phyloP scores from a whole-genome alignment of 106 monocot genomes.

The Dactylorhiza incarnata region DNA sequence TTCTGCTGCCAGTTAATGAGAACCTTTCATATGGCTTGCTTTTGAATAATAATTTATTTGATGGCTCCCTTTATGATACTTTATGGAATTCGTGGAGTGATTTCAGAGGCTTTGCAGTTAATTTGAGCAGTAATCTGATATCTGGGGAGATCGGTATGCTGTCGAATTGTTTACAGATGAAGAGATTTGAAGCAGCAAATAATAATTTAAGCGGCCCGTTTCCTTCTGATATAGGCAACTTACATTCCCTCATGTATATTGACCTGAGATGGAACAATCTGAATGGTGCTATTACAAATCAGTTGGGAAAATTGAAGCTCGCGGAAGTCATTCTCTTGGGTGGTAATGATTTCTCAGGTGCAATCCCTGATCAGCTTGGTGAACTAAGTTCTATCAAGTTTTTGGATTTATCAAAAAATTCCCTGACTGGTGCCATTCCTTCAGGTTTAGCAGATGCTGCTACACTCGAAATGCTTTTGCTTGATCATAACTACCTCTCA shows the following conservation, averaged over 20 bases:
- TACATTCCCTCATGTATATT: slow-evolving; percentile 20
- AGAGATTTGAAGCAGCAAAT: slow-evolving; percentile 36
- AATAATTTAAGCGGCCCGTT: slow-evolving; percentile 31
- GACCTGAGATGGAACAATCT: slow-evolving; percentile 34
- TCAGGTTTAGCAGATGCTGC: slow-evolving; percentile 23
- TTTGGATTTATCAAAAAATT: slow-evolving; percentile 50
- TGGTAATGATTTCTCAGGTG: slow-evolving; percentile 30
- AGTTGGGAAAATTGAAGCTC: slow-evolving; percentile 20
- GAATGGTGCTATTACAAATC: slow-evolving; percentile 23
- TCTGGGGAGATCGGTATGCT: slow-evolving; percentile 23
- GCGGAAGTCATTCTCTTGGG: slow-evolving; percentile 22
- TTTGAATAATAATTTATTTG: slow-evolving; percentile 42
- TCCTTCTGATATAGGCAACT: slow-evolving; percentile 20
- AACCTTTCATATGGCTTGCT: slow-evolving; percentile 36
- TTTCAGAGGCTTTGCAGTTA: slow-evolving; percentile 28
- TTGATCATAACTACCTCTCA: slow-evolving; percentile 44
- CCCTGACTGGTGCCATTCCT: slow-evolving; percentile 36
- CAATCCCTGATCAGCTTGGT: slow-evolving; percentile 34
- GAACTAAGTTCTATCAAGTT: slow-evolving; percentile 26
- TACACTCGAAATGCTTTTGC: slow-evolving; percentile 33
- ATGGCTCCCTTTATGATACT: slow-evolving; percentile 27
- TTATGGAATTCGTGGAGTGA: slow-evolving; percentile 26
- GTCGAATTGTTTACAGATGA: slow-evolving; percentile 24
- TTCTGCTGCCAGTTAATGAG: slow-evolving; percentile 13
- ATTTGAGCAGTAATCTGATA: slow-evolving; percentile 40